Base-by-base conservation (phyloP, 352 stramenopile genomes). In the Globisporangium canariense region DNA sequence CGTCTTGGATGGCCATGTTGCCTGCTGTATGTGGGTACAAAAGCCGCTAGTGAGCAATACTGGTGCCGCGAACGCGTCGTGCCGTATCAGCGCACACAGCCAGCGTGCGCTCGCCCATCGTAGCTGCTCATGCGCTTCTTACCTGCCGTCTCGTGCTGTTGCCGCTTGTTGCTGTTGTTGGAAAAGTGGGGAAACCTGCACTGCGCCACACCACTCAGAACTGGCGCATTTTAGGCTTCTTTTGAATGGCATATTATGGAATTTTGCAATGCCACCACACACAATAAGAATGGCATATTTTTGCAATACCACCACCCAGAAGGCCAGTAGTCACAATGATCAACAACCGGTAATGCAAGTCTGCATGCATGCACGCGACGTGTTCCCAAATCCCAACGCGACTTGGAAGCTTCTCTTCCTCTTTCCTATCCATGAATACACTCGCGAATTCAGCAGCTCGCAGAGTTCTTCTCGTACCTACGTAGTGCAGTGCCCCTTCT, bases 1-100 rank as follows among this genome's bases (percentile, higher is more conserved):
- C 53, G 38, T 65, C 60, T 53, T 65, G 60, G 49, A 65, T 50
- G 38, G 49, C 52, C 60, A 65, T 65, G 7, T 2, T 64, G 13
- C 28, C 43, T 40, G 28, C 3, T 46, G 40, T 54, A 16, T 62
- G 41, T 10, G 18, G 16, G 16, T 28, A 7, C 6, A 7, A 46
- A 14, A 46, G 40, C 18, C 13, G 40, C 40, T 57, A 57, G 30
- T 57, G n/a, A 41, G 14, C 8, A 16, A 14, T 1, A 10, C 14
- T 56, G 22, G 2, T 25, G 28, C 41, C 10, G 38, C 38, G 13
- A 28, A 28, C 25, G 25, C 25, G 25, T 28, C 25, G 25, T 28
- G 25, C 25, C 25, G 25, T 28, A 7, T n/a, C 4, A 4, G 40
- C 40, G 10, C 14, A 50, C 10, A 18, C 18, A 50, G 18, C 13